Evolutionary conservation across 305 asterid genomes (phyloP), one percentile per base, ranked within the genome.

Genomic region (Plantago coronopus): DNA sequence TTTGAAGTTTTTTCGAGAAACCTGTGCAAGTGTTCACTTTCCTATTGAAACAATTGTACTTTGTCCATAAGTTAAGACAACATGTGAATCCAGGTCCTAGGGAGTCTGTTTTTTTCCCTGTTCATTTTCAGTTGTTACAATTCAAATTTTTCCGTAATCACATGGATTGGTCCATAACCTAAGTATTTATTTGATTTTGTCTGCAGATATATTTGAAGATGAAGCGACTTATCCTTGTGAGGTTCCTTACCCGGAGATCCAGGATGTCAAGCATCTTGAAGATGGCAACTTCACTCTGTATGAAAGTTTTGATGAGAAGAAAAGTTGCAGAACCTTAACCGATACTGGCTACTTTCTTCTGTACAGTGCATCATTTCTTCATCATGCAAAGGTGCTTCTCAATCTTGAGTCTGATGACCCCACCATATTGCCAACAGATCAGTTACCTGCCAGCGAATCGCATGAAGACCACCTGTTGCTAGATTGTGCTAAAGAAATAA

Each of bases 401-500:
- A 65, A 75, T 58, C 61, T 57, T 19, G 31, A 50, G 31, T 51
- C 78, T 19, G 58, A 57, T 44, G 72, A 59, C 44, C 61, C 74
- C 5, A 22, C 50, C 15, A 5, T 54, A 64, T 59, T 65, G 25
- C 57, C 64, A 34, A 66, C 56, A 38, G 48, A 60, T 20, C 17
- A 12, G 22, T 54, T 56, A 56, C 60, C 17, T 4, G 73, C 70
- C 18, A 16, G 27, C 14, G 89, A 78, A 74, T 42, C 37, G 18
- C 62, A 54, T 0, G 65, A 75, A 13, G 51, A 67, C 22, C 38
- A 71, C 71, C 72, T 83, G 34, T 53, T 81, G 49, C 65, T 85
- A 7, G 86, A 80, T 44, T 83, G 84, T 44, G 91, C 89, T 40
- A 74, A 77, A 46, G 94, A 88, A 56, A 63, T 88, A 44, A 63